A percentile compares a stretch with the other conserved stretches of the same genome.
phyloP scores from a whole-genome alignment of 2,329 filamentous ascomycete species.

The Phaeosphaeriaceae sp. region DNA sequence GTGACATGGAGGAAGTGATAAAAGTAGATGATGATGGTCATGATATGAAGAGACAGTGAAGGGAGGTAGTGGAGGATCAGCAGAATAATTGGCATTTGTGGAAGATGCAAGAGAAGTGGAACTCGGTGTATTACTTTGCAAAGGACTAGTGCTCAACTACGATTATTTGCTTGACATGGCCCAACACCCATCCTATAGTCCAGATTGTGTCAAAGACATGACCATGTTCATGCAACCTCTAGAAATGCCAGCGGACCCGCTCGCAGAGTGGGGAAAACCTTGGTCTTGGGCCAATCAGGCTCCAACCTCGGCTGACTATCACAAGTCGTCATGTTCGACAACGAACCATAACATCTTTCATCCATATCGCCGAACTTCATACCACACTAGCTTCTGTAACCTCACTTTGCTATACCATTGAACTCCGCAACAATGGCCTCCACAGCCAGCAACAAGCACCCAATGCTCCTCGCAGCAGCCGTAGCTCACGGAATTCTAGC shows the following conservation, averaged over 20 bases:
- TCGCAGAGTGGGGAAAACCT: constrained; percentile 6
- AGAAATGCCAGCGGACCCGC: constrained; percentile 7
- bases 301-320: neutral
- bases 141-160: no score
- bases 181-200: no score
- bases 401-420: neutral
- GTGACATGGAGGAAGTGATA: neutral
- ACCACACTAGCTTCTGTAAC: no score
- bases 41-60: no score
- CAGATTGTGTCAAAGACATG: neutral
- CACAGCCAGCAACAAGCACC: constrained; percentile 26
- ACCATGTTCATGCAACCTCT: neutral
- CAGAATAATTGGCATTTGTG: neutral
- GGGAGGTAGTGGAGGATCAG: no score
- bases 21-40: neutral
- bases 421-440: constrained; percentile 16
- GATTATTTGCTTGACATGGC: no score
- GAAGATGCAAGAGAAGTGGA: no score
- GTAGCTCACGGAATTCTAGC: constrained; percentile 39
- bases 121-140: no score
- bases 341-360: neutral
- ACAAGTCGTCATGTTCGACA: neutral
- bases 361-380: no score
- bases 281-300: neutral
- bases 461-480: constrained; percentile 37